These are phyloP conservation scores for Talaromyces wortmannii DNA, from an alignment of 495 filamentous ascomycete species.

Conservation along the genomic window DNA sequence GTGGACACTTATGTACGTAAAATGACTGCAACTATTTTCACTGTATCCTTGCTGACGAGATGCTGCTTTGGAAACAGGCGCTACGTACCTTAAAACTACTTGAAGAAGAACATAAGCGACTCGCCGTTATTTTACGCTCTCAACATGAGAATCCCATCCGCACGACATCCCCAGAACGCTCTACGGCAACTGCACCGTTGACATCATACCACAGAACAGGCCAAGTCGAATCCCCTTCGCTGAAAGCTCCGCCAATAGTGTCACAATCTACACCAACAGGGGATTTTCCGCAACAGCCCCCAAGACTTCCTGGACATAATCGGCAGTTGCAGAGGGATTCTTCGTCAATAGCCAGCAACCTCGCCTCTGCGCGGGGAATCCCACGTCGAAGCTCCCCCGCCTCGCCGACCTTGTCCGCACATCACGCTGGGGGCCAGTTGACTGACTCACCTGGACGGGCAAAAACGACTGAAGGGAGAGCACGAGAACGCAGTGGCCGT, in stretches of 20 bases:
- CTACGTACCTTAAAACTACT: constrained; percentile 76
- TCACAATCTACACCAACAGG: constrained; percentile 20
- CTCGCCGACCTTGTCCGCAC: constrained; percentile 64
- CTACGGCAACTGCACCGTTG: constrained; percentile 5
- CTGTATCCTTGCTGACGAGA: background rate
- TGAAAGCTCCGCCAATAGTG: background rate
- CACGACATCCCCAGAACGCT: constrained; percentile 5
- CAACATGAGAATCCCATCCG: constrained; percentile 52
- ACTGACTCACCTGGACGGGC: constrained; percentile 47
- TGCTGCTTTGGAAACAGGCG: constrained; percentile 39
- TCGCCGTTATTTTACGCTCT: constrained; percentile 71
- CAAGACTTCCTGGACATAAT: constrained; percentile 30
- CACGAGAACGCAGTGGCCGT: constrained; percentile 19
- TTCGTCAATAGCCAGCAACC: constrained; percentile 85
- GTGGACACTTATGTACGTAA: constrained; percentile 61
- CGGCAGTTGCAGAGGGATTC: constrained; percentile 56
- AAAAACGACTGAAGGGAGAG: constrained; percentile 27
- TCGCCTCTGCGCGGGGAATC: constrained; percentile 85
- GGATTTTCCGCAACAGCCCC: constrained; percentile 22
- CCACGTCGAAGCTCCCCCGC: constrained; percentile 53
- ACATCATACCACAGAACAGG: background rate
- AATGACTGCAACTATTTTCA: background rate
- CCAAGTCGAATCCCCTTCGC: constrained; percentile 2
- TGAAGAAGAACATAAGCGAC: constrained; percentile 75
- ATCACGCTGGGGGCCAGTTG: constrained; percentile 69